Base-by-base conservation (phyloP, 495 filamentous ascomycete genomes). In the Acidomyces sp. region DNA sequence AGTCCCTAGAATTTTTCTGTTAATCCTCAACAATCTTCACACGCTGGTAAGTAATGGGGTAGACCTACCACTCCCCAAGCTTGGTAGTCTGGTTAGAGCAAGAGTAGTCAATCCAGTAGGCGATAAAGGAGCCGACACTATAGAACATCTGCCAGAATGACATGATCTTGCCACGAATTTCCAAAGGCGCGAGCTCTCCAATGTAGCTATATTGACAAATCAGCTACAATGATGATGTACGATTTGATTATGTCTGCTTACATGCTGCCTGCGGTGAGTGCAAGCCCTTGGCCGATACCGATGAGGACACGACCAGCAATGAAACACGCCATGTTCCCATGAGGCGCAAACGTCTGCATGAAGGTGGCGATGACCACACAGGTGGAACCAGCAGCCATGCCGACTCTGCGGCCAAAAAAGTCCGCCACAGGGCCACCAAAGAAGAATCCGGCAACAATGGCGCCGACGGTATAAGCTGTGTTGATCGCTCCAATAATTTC, bases 131-230 rank as follows among this genome's bases (percentile, higher is more conserved):
- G 18, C 72, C 72, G 21, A 77, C 74, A 19, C 64, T 69, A 60
- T 76, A 78, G 56, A 76, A 77, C 59, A 75, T 71, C 56, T 78
- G 72, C 74, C 72, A 78, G 47, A 76, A 73, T n/a, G 69, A 68
- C 74, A 78, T 75, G 49, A 78, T 73, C 46, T 67, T 67, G 40
- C 74, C 74, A 33, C 74, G 69, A 43, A 75, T 75, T 36, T 75
- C 65, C 6, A 67, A 52, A 5, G 71, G 70, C 5, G 72, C 66
- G 15, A 78, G 53, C 41, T 78, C 72, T 34, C 72, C 72, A 35
- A 78, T 78, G 48, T 77, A 78, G 40, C 75, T 72, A 4, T 24
- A 23, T 21, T 12, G 23, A 18, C 19, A 21, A 32, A 3, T 64
- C 69, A 47, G n/a, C n/a, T n/a, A n/a, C n/a, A n/a, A n/a, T n/a